Percentiles rank a stretch among this genome's conserved stretches.
Evolutionary conservation across 2,329 filamentous ascomycete species (phyloP).

Genomic region (Aureobasidium musti): DNA sequence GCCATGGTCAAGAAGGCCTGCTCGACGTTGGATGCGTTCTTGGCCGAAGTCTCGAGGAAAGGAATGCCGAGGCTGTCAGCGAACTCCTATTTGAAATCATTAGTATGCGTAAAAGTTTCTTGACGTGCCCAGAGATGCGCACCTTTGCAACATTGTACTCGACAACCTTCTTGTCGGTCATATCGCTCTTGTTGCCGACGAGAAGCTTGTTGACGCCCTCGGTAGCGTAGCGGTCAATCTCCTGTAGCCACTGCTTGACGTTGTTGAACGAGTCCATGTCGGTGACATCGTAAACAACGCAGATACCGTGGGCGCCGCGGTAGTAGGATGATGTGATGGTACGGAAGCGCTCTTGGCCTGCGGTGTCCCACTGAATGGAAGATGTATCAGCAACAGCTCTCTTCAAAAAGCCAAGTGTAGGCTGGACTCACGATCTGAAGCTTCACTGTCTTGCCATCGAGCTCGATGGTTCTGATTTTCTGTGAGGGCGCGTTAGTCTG

Average conservation of each 20-base stretch:
- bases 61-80: constrained; percentile 98
- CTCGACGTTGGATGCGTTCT: constrained; percentile 99
- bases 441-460: constrained; percentile 99
- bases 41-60: constrained; percentile 99
- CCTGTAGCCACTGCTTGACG: constrained; percentile 99
- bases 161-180: constrained; percentile 99
- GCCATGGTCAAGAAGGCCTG: constrained; percentile 99
- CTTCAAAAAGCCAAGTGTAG: constrained; percentile 1
- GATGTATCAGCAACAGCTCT: constrained; percentile 32
- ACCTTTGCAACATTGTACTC: constrained; percentile 99
- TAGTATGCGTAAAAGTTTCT: neutral
- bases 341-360: constrained; percentile 98
- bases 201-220: constrained; percentile 99
- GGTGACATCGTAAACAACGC: constrained; percentile 99
- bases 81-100: constrained; percentile 70
- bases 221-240: constrained; percentile 98
- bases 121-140: constrained; percentile 40
- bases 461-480: constrained; percentile 99
- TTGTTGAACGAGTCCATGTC: constrained; percentile 99
- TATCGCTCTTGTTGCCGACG: constrained; percentile 99
- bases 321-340: constrained; percentile 99
- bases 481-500: constrained; percentile 48
- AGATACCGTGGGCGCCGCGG: constrained; percentile 97
- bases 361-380: constrained; percentile 85
- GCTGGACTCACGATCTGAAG: constrained; percentile 82